phyloP scores from a whole-genome alignment of 1,284 basidiomycete species.

The Thecaphora frezii region DNA sequence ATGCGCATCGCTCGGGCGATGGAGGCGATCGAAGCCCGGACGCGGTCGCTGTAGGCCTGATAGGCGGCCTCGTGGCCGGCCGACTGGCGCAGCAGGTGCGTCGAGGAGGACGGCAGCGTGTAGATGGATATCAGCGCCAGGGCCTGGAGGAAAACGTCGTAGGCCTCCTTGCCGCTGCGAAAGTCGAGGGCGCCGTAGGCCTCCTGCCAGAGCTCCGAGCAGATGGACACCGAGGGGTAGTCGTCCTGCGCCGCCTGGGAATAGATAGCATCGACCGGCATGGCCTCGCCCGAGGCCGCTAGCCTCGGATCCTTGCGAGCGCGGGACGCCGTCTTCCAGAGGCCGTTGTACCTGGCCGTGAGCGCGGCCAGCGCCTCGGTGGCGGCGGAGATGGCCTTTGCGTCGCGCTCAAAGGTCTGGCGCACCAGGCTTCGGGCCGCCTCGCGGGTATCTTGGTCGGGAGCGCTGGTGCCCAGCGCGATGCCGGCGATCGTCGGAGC shows the following conservation, averaged over 20 bases:
- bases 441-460: slow-evolving; percentile 11
- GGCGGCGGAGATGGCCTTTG: slow-evolving; percentile 12
- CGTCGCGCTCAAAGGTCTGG: slow-evolving; percentile 33
- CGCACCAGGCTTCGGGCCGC: slow-evolving; percentile 32
- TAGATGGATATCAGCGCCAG: slow-evolving; percentile 23
- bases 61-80: slow-evolving; percentile 14
- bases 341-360: slow-evolving; percentile 13
- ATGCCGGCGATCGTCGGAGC: slow-evolving; percentile 33
- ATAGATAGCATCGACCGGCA: slow-evolving; percentile 16
- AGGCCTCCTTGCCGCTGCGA: slow-evolving; percentile 13
- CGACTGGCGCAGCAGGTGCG: slow-evolving; percentile 29
- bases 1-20: slow-evolving; percentile 23
- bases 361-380: slow-evolving; percentile 20
- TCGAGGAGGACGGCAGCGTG: slow-evolving; percentile 30
- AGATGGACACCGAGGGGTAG: slow-evolving; percentile 24
- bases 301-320: slow-evolving; percentile 1
- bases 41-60: slow-evolving; percentile 22
- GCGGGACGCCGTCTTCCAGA: slow-evolving; percentile 6
- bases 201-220: slow-evolving; percentile 35
- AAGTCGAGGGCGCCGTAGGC: slow-evolving; percentile 20
- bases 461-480: slow-evolving; percentile 21
- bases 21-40: slow-evolving; percentile 27
- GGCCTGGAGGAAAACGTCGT: slow-evolving; percentile 31
- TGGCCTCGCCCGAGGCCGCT: slow-evolving; percentile 1
- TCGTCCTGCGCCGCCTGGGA: slow-evolving; percentile 9